Conservation (phyloP, 345 rosid species). For the Erucastrum elatum region DNA sequence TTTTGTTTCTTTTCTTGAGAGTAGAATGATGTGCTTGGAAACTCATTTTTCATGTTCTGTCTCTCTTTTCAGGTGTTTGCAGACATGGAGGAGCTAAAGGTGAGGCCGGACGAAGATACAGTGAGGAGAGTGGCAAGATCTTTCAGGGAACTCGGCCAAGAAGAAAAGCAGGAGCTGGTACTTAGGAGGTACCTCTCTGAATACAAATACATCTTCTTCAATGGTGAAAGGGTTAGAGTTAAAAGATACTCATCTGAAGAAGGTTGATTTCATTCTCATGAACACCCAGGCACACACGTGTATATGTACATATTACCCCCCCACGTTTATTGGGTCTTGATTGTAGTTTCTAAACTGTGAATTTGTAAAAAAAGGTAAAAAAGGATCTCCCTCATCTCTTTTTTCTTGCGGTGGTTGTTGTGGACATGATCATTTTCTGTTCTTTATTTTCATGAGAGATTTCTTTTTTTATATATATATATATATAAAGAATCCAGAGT, state of each 20-base stretch:
- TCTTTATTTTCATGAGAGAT: too few relatives aligned
- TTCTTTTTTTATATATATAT: too few relatives aligned
- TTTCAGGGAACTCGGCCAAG: constrained; percentile 59
- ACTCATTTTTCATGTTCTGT: neutral
- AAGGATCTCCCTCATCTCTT: too few relatives aligned
- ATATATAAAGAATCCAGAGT: too few relatives aligned
- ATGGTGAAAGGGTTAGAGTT: constrained; percentile 76
- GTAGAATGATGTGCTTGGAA: neutral
- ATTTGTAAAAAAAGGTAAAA: too few relatives aligned
- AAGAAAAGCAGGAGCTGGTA: constrained; percentile 56
- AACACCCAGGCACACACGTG: neutral
- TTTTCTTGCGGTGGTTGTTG: too few relatives aligned
- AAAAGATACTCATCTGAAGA: constrained; percentile 51
- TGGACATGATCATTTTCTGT: too few relatives aligned
- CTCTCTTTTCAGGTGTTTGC: constrained; percentile 62
- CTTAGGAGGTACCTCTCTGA: constrained; percentile 58
- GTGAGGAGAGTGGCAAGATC: constrained; percentile 61
- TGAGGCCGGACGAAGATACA: constrained; percentile 79
- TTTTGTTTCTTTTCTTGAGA: neutral
- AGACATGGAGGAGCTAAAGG: constrained; percentile 89
- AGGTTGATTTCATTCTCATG: constrained; percentile 27
- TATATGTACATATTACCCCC: constrained; percentile 4
- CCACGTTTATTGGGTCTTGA: neutral
- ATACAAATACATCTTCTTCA: constrained; percentile 79
- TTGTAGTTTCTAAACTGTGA: neutral